These are phyloP conservation scores for Escovopsis sp. DNA, from an alignment of 2,329 filamentous ascomycete genomes.

Conservation along the genomic window DNA sequence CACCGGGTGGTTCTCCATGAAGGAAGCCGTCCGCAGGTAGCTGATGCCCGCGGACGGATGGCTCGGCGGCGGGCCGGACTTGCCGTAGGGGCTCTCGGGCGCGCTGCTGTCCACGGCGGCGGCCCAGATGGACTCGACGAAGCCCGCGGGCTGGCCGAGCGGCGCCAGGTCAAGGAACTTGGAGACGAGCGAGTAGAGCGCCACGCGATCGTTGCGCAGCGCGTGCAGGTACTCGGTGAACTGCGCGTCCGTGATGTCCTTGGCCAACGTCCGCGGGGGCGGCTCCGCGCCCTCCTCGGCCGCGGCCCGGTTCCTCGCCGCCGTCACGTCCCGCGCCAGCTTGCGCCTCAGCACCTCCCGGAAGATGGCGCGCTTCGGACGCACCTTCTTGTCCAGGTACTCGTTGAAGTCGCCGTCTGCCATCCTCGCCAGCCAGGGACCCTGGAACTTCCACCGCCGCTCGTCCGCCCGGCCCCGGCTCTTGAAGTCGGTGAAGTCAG, in stretches of 20 bases:
- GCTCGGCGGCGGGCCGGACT: constrained; percentile 40
- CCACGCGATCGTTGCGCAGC: constrained; percentile 35
- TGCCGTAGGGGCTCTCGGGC: constrained; percentile 30
- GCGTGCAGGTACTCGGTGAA: constrained; percentile 36
- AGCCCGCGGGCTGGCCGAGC: constrained; percentile 21
- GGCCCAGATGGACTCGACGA: constrained; percentile 13
- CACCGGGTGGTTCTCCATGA: constrained; percentile 43
- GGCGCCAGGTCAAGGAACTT: constrained; percentile 49
- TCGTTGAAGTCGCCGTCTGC: constrained; percentile 43
- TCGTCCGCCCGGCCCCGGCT: constrained; percentile 21
- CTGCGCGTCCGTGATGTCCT: constrained; percentile 34
- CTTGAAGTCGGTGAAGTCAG: constrained; percentile 35
- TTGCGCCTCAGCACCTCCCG: constrained; percentile 34
- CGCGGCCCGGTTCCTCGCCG: constrained; percentile 21
- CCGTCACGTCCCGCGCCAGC: constrained; percentile 32
- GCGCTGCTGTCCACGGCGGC: constrained; percentile 11
- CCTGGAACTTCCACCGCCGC: constrained; percentile 50
- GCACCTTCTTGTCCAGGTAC: constrained; percentile 40
- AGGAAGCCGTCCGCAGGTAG: constrained; percentile 41
- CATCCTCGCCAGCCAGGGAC: constrained; percentile 52
- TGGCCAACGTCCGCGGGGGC: constrained; percentile 14
- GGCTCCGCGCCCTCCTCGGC: constrained; percentile 22
- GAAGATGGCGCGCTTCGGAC: constrained; percentile 39
- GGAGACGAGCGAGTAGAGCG: constrained; percentile 40
- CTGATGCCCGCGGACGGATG: constrained; percentile 50